Conservation (phyloP, 176 grass and related monocot species). For the Oryza australiensis region DNA sequence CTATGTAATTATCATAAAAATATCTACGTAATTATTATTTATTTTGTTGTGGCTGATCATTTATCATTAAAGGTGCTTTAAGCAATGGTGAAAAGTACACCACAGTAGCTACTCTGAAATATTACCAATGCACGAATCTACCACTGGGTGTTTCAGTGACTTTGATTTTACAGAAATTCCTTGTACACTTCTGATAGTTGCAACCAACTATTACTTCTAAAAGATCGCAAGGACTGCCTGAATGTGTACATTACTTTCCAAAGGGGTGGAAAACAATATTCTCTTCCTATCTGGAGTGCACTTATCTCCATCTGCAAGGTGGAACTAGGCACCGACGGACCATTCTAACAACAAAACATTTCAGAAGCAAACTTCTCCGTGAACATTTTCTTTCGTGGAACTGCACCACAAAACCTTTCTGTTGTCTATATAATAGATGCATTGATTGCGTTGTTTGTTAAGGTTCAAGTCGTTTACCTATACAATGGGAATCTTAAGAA, state of each 20-base stretch:
- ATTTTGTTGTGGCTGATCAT: too few species aligned
- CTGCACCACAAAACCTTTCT: not conserved
- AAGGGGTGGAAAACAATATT: not conserved
- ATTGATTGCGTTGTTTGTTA: not conserved
- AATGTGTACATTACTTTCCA: not conserved
- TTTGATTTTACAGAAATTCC: not conserved
- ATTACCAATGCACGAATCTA: not conserved
- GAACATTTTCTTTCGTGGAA: constrained; percentile 21
- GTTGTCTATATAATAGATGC: not conserved
- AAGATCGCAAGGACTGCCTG: constrained; percentile 9
- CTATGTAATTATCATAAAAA: too few species aligned
- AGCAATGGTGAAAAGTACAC: not conserved
- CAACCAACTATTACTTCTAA: constrained; percentile 21
- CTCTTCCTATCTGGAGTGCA: constrained; percentile 6
- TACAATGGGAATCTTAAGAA: constrained; percentile 66
- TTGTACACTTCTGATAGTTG: constrained; percentile 21
- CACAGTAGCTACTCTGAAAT: not conserved
- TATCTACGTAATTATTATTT: too few species aligned
- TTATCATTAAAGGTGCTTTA: too few species aligned
- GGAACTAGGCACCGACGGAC: not conserved
- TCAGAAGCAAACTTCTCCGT: not conserved
- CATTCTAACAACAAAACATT: not conserved
- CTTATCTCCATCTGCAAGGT: constrained; percentile 10
- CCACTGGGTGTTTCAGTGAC: not conserved
- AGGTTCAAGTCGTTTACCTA: constrained; percentile 54